These are phyloP conservation scores for Sporothrix brunneoviolacea DNA, from an alignment of 2,329 filamentous ascomycete species.

Conservation along the genomic window DNA sequence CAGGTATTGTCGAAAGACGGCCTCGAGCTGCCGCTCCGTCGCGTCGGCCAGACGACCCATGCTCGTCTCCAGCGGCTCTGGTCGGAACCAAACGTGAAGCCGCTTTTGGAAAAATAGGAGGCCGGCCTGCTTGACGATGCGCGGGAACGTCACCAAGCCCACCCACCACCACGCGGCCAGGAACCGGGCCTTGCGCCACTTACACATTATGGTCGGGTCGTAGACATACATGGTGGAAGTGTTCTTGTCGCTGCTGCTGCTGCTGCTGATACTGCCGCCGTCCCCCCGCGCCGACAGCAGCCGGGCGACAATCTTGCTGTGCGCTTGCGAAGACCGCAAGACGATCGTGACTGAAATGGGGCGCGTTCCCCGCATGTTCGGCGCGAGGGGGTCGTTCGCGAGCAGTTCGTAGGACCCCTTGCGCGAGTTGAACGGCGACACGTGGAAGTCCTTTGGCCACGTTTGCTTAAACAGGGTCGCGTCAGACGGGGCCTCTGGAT, in stretches of 20 bases:
- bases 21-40: slow-evolving; percentile 42
- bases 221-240: slow-evolving; percentile 20
- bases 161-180: slow-evolving; percentile 59
- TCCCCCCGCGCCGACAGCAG: slow-evolving; percentile 44
- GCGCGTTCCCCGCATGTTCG: slow-evolving; percentile 30
- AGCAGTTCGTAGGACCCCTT: slow-evolving; percentile 48
- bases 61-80: slow-evolving; percentile 53
- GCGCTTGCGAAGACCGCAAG: slow-evolving; percentile 51
- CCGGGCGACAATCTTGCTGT: slow-evolving; percentile 55
- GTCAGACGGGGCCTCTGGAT: too few species aligned
- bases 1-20: slow-evolving; percentile 42
- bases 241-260: slow-evolving; percentile 28
- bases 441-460: slow-evolving; percentile 68
- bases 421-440: slow-evolving; percentile 66
- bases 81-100: slow-evolving; percentile 59
- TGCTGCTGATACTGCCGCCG: slow-evolving; percentile 31
- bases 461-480: slow-evolving; percentile 36
- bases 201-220: slow-evolving; percentile 42
- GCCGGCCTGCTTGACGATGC: slow-evolving; percentile 56
- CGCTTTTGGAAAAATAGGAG: slow-evolving; percentile 49
- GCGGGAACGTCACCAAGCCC: slow-evolving; percentile 57
- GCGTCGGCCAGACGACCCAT: slow-evolving; percentile 46
- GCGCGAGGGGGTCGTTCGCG: slow-evolving; percentile 41
- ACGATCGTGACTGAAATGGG: slow-evolving; percentile 54
- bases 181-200: slow-evolving; percentile 38